phyloP scores from a whole-genome alignment of 2,329 filamentous ascomycete species.

The Ceratocystis cubensis region DNA sequence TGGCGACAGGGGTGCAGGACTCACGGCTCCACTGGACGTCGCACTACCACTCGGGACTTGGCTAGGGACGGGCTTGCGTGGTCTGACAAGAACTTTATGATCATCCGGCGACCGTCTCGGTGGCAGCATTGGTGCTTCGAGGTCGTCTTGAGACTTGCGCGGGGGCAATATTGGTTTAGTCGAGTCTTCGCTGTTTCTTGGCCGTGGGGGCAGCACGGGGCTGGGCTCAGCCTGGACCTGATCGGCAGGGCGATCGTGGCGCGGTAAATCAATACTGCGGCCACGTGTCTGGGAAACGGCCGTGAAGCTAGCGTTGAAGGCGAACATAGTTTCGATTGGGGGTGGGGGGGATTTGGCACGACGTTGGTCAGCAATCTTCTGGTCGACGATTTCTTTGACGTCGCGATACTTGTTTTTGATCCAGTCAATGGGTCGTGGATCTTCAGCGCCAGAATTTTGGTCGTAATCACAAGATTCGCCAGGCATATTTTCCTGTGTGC shows the following conservation, averaged over 20 bases:
- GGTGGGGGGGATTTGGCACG: constrained; percentile 44
- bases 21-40: not conserved
- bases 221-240: constrained; percentile 9
- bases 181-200: constrained; percentile 9
- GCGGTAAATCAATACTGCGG: constrained; percentile 26
- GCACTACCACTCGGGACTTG: not conserved
- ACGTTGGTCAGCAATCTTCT: constrained; percentile 40
- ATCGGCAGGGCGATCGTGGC: constrained; percentile 28
- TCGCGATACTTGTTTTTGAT: constrained; percentile 49
- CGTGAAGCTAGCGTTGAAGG: constrained; percentile 22
- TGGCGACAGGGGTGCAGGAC: constrained; percentile 15
- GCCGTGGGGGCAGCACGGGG: not conserved
- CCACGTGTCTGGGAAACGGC: constrained; percentile 26
- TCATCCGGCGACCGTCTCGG: constrained; percentile 14
- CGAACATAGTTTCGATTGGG: constrained; percentile 15
- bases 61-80: constrained; percentile 12
- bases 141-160: constrained; percentile 3
- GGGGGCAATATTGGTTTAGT: constrained; percentile 8
- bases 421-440: constrained; percentile 43
- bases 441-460: constrained; percentile 9
- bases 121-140: constrained; percentile 8
- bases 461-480: constrained; percentile 38
- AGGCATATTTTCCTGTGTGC: constrained; percentile 37
- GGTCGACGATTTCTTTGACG: constrained; percentile 44
- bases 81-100: constrained; percentile 12